These are phyloP conservation scores for Albophoma yamanashiensis DNA, from an alignment of 2,329 filamentous ascomycete species.

Conservation along the genomic window DNA sequence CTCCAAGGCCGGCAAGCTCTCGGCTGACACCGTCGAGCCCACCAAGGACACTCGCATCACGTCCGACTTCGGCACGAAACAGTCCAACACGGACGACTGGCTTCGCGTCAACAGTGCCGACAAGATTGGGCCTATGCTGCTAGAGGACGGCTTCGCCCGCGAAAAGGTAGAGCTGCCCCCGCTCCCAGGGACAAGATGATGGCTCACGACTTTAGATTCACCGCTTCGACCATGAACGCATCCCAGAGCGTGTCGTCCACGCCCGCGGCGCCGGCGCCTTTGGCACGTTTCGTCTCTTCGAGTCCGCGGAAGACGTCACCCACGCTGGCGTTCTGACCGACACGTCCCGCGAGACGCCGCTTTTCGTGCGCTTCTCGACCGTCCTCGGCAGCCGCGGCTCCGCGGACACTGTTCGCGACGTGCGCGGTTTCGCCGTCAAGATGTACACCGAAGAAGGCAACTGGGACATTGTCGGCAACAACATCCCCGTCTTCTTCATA, in stretches of 20 bases:
- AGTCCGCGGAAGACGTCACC: slow-evolving; percentile 56
- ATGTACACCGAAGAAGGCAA: slow-evolving; percentile 64
- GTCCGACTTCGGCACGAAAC: slow-evolving; percentile 66
- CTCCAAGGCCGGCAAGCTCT: slow-evolving; percentile 53
- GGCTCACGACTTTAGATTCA: slow-evolving; percentile 38
- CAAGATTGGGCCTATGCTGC: slow-evolving; percentile 52
- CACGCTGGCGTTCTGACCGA: slow-evolving; percentile 50
- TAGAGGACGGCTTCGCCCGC: slow-evolving; percentile 51
- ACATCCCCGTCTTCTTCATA: slow-evolving; percentile 61
- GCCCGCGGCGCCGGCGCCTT: slow-evolving; percentile 60
- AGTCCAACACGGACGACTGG: slow-evolving; percentile 69
- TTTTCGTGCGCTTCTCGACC: slow-evolving; percentile 57
- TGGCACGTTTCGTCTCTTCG: slow-evolving; percentile 58
- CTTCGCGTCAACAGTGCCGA: slow-evolving; percentile 52
- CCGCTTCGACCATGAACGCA: slow-evolving; percentile 55
- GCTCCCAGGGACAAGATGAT: slow-evolving; percentile 2
- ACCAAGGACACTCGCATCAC: slow-evolving; percentile 52
- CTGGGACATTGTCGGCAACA: slow-evolving; percentile 56
- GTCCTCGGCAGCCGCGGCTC: slow-evolving; percentile 65
- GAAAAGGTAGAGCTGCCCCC: slow-evolving; percentile 49
- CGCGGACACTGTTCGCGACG: slow-evolving; percentile 74
- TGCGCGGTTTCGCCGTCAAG: slow-evolving; percentile 62
- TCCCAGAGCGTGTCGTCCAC: slow-evolving; percentile 56
- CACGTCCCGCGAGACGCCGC: slow-evolving; percentile 37
- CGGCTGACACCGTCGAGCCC: slow-evolving; percentile 46